Evolutionary conservation across 176 grass and related monocot genomes (phyloP).

Genomic region (Tillandsia fasciculata): DNA sequence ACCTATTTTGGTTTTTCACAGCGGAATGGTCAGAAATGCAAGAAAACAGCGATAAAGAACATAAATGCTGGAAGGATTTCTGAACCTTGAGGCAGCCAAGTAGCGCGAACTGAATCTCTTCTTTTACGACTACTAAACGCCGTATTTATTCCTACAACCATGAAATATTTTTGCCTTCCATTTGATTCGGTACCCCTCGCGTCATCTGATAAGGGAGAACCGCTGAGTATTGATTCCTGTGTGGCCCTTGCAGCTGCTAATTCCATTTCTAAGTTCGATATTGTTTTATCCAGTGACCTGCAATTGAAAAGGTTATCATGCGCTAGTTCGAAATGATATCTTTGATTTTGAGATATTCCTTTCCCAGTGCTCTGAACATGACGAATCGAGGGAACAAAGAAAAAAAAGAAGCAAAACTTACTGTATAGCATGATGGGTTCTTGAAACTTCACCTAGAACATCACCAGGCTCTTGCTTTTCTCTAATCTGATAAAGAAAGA

Average conservation of each 20-base stretch:
- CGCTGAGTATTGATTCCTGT: constrained; percentile 52
- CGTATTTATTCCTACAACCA: constrained; percentile 91
- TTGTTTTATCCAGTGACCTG: constrained; percentile 82
- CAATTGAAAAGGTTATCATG: not conserved
- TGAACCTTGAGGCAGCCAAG: constrained; percentile 93
- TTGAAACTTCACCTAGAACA: constrained; percentile 31
- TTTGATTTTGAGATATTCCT: not conserved
- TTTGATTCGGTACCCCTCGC: constrained; percentile 11
- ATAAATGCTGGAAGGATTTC: constrained; percentile 8
- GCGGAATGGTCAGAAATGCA: constrained; percentile 4
- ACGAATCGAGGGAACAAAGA: not conserved
- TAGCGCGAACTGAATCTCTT: constrained; percentile 79
- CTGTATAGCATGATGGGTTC: constrained; percentile 61
- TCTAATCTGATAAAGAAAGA: constrained; percentile 9
- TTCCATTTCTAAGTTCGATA: constrained; percentile 80
- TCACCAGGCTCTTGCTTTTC: constrained; percentile 28
- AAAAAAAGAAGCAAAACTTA: constrained; percentile 23
- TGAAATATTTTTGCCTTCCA: constrained; percentile 47
- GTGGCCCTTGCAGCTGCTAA: constrained; percentile 55
- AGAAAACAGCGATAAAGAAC: not conserved
- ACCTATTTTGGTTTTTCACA: constrained; percentile 22
- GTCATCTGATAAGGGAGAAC: constrained; percentile 31
- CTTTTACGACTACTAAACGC: constrained; percentile 87
- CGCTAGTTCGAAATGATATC: too few species aligned
- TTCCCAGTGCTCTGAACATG: not conserved